Evolutionary conservation across 768 basidiomycete genomes (phyloP).

Genomic region (Suillus paluster): DNA sequence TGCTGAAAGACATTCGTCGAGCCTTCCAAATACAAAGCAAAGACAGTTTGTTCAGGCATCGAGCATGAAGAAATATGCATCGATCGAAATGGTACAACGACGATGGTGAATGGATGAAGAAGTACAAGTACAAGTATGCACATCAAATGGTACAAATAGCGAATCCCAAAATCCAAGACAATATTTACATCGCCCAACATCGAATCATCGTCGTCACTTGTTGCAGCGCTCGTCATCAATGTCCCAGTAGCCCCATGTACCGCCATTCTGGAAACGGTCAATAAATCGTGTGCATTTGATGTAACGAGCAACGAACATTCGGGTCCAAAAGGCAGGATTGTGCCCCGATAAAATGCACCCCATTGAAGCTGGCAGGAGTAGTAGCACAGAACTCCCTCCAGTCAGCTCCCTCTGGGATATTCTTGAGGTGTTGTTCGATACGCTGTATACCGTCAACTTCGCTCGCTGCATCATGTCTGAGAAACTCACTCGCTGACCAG

Average conservation of each 20-base stretch:
- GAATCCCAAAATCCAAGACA: too few relatives aligned
- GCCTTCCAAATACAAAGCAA: too few relatives aligned
- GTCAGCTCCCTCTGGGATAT: constrained; percentile 29
- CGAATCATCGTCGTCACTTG: too few relatives aligned
- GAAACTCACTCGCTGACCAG: constrained; percentile 6
- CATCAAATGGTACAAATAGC: too few relatives aligned
- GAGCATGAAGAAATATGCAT: too few relatives aligned
- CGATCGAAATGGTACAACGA: too few relatives aligned
- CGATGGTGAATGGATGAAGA: too few relatives aligned
- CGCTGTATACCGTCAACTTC: constrained; percentile 17
- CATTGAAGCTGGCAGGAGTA: constrained; percentile 31
- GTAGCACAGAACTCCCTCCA: constrained; percentile 40
- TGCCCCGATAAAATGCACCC: constrained; percentile 28
- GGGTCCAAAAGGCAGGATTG: constrained; percentile 28
- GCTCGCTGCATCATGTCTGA: background rate
- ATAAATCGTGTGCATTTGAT: background rate
- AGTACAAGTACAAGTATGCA: too few relatives aligned
- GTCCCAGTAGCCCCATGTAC: constrained; percentile 30
- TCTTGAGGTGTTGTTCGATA: constrained; percentile 34
- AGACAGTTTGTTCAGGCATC: too few relatives aligned
- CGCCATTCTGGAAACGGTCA: constrained; percentile 16
- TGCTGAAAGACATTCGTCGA: too few relatives aligned
- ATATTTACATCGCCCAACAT: too few relatives aligned
- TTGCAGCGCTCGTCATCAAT: constrained; percentile 24
- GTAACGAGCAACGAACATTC: constrained; percentile 17